Percentiles rank a stretch among this genome's conserved stretches.
These are phyloP conservation scores for Nicotiana undulata DNA, from an alignment of 257 asterid genomes.

Conservation along the genomic window DNA sequence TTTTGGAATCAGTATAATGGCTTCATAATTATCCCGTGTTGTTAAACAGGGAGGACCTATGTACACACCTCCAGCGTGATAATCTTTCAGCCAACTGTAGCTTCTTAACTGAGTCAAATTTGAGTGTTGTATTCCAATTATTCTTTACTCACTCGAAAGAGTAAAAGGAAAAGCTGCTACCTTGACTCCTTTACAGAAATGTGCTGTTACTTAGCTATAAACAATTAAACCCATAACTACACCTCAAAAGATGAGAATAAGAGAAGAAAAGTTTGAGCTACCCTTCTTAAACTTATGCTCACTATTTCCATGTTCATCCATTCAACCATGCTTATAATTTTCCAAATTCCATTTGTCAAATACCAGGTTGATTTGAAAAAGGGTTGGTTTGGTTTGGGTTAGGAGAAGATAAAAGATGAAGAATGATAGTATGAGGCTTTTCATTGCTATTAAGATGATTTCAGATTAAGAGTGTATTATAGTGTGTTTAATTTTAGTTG, in stretches of 20 bases:
- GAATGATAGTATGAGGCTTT: not conserved
- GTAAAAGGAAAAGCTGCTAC: not conserved
- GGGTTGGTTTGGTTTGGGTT: not conserved
- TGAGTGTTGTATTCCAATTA: not conserved
- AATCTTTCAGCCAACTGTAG: not conserved
- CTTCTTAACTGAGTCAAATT: not conserved
- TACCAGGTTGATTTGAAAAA: not conserved
- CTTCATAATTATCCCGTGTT: not conserved
- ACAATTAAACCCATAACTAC: not conserved
- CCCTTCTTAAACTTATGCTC: not conserved
- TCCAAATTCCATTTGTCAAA: not conserved
- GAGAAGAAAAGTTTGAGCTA: not conserved
- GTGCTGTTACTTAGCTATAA: not conserved
- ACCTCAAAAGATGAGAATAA: not conserved
- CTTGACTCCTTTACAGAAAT: not conserved
- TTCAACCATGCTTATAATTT: not conserved
- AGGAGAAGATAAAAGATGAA: not conserved
- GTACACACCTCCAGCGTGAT: not conserved
- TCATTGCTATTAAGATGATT: not conserved
- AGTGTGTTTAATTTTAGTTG: not conserved
- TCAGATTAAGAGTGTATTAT: not conserved
- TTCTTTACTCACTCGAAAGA: not conserved
- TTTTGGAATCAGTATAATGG: not conserved
- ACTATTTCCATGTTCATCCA: not conserved
- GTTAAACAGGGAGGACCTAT: not conserved